Percentiles rank a stretch among this genome's conserved stretches.
These are phyloP conservation scores for Leccinum subtestaceum DNA, from an alignment of 768 basidiomycete species.

Conservation along the genomic window DNA sequence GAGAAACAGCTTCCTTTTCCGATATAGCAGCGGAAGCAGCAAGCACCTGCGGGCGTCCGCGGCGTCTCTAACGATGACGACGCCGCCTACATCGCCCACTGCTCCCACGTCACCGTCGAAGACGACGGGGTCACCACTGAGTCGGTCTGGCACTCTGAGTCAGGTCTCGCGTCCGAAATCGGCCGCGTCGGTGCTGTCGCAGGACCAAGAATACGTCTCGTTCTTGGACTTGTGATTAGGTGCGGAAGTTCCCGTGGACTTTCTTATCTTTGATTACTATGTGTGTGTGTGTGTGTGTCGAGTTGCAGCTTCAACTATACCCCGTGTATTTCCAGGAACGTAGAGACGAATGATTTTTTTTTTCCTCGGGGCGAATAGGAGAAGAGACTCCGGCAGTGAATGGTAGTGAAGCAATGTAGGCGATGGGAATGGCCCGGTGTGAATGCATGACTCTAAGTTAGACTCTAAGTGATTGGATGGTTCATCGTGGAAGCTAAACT, in stretches of 20 bases:
- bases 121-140: not conserved
- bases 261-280: not conserved
- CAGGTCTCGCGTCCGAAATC: not conserved
- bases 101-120: not conserved
- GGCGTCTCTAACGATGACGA: not conserved
- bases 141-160: not conserved
- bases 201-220: conserved; percentile 24
- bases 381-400: not conserved
- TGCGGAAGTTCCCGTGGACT: not conserved
- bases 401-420: not conserved
- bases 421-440: not conserved
- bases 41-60: not conserved
- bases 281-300: not conserved
- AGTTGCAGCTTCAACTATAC: not conserved
- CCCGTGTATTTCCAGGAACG: not conserved
- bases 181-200: conserved; percentile 4
- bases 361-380: not conserved
- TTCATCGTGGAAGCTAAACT: too few species aligned
- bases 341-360: not conserved
- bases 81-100: not conserved
- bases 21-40: conserved; percentile 1
- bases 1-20: not conserved
- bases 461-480: too few species aligned
- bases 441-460: too few species aligned
- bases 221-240: conserved; percentile 24